These are phyloP conservation scores for Lactifluus volemus DNA, from an alignment of 768 basidiomycete species.

Conservation along the genomic window DNA sequence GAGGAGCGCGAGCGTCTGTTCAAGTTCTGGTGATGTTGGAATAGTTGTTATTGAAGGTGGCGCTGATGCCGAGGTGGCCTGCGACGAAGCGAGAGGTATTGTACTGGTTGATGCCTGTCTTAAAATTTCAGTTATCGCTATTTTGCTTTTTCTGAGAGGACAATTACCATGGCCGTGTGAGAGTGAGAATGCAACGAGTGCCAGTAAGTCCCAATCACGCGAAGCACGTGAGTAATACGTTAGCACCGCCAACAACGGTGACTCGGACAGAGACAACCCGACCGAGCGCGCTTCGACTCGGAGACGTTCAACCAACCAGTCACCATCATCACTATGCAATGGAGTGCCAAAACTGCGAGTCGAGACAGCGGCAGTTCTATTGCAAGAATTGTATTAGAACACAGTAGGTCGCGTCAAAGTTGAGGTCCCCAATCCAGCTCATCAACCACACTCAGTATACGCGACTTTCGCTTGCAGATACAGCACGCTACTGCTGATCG, in stretches of 20 bases:
- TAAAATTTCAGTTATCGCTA: background rate
- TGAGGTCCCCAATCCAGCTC: background rate
- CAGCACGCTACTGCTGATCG: slow-evolving; percentile 51
- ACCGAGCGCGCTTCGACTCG: too few relatives aligned
- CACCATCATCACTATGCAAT: slow-evolving; percentile 17
- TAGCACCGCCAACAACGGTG: background rate
- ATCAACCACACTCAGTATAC: slow-evolving; percentile 31
- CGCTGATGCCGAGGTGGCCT: slow-evolving; percentile 19
- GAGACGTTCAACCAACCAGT: background rate
- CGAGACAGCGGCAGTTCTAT: slow-evolving; percentile 19
- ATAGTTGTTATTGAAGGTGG: slow-evolving; percentile 5
- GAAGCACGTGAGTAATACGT: slow-evolving; percentile 1
- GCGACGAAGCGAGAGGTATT: slow-evolving; percentile 20
- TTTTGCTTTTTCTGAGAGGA: too few relatives aligned
- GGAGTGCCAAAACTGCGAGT: slow-evolving; percentile 21
- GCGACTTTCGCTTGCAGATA: slow-evolving; percentile 50
- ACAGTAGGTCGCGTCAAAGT: slow-evolving; percentile 12
- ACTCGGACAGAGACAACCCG: too few relatives aligned
- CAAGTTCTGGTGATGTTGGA: slow-evolving; percentile 66
- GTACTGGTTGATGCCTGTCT: slow-evolving; percentile 16
- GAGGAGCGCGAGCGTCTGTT: slow-evolving; percentile 66
- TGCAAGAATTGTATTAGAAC: slow-evolving; percentile 19
- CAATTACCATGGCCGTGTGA: too few relatives aligned
- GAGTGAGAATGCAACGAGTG: too few relatives aligned
- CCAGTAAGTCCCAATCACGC: background rate